Base-by-base conservation (phyloP, 1,139 yeast genomes). In the Taphrina communis region DNA sequence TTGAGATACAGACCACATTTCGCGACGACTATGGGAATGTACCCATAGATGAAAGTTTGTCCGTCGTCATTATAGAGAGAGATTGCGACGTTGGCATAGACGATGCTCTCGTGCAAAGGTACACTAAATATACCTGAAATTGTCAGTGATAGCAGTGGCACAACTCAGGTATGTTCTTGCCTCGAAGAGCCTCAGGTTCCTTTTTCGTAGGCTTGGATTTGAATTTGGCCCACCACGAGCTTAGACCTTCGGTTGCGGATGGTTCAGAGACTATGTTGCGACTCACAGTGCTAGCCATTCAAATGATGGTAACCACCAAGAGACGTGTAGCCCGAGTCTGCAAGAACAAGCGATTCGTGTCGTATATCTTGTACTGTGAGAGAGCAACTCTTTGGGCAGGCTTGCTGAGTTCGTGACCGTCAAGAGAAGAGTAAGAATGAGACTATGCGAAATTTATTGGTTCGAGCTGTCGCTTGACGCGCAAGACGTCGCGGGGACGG, bases 1-100 rank as follows among this genome's bases (percentile, higher is more conserved):
- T 94, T 94, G 72, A 94, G 80, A 76, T 80, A 93, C 0, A 90
- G 88, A 1, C 98, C 97, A 79, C 99, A 93, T 75, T 92, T 90
- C 35, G 98, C 99, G 41, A 94, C 96, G n/a, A 94, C 90, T 31
- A 89, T 83, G 0, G 97, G 97, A 46, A 91, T 88, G 71, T 84
- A 82, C 19, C 97, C 97, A 75, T 89, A 91, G 65, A 86, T 86
- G 68, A 87, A 82, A 60, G 85, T 85, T 62, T 86, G 86, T 68
- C 86, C 85, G 14, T 73, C 70, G 9, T 66, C 41, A 71, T 78
- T 77, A 9, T 88, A 82, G 11, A 89, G 85, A 31, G 88, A 85
- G 68, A 91, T 89, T 66, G 87, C 85, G 12, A 92, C 93, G 70
- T 85, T 84, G 0, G 98, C 97, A 71, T 88, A 85, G 55, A 83